phyloP scores from a whole-genome alignment of 352 stramenopile genomes.

The Phytophthora colocasiae region DNA sequence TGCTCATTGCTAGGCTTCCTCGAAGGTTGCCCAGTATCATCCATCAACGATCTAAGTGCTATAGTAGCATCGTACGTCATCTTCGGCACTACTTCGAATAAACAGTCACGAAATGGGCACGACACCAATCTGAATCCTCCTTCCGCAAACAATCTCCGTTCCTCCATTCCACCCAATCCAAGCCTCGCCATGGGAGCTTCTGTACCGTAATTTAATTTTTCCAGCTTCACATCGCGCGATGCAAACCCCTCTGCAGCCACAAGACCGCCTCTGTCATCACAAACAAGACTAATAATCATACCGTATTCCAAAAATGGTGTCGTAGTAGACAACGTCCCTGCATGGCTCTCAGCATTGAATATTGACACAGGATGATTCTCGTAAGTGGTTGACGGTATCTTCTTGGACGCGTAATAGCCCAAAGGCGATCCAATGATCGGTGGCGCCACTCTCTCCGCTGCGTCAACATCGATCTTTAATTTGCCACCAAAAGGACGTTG shows the following conservation, averaged over 20 bases:
- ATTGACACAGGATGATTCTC: conserved; percentile 45
- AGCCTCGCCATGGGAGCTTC: conserved; percentile 42
- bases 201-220: conserved; percentile 50
- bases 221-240: conserved; percentile 59
- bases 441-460: conserved; percentile 32
- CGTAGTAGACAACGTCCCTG: conserved; percentile 18
- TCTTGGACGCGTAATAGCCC: conserved; percentile 57
- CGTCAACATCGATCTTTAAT: conserved; percentile 59
- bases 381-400: conserved; percentile 36
- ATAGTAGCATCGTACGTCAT: conserved; percentile 79
- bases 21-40: conserved; percentile 9
- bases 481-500: conserved; percentile 31
- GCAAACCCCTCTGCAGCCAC: conserved; percentile 67
- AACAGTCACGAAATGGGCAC: conserved; percentile 69
- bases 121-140: conserved; percentile 47
- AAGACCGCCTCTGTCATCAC: conserved; percentile 61
- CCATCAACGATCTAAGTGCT: conserved; percentile 38
- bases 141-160: conserved; percentile 46
- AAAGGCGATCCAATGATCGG: conserved; percentile 49
- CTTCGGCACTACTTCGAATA: conserved; percentile 79
- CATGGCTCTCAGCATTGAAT: conserved; percentile 40
- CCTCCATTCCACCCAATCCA: conserved; percentile 53
- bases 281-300: conserved; percentile 72
- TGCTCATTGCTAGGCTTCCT: conserved; percentile 28
- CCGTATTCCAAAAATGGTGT: conserved; percentile 73